A percentile compares a stretch with the other conserved stretches of the same genome.
Evolutionary conservation across 805 yeast species (phyloP).

Genomic region (Sugiyamaella marilandica): DNA sequence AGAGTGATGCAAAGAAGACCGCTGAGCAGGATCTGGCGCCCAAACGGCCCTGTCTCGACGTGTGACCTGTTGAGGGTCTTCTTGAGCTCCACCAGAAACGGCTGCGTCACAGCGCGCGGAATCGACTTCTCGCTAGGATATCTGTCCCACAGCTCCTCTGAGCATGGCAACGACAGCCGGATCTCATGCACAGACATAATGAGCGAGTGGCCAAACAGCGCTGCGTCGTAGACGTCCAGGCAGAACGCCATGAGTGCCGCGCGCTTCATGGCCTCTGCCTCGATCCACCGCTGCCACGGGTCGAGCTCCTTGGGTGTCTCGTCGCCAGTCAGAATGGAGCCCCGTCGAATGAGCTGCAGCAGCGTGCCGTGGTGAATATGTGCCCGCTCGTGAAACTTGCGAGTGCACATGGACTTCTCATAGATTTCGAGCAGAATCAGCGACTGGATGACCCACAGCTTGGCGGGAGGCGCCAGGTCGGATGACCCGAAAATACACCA

Average conservation of each 20-base stretch:
- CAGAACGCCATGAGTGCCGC: constrained; percentile 78
- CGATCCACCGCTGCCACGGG: constrained; percentile 67
- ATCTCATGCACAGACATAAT: constrained; percentile 55
- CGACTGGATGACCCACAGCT: constrained; percentile 71
- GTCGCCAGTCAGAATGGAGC: constrained; percentile 51
- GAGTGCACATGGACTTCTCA: constrained; percentile 66
- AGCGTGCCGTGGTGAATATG: constrained; percentile 86
- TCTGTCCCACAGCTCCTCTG: constrained; percentile 54
- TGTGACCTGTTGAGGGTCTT: constrained; percentile 50
- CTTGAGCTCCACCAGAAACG: constrained; percentile 56
- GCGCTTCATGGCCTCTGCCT: constrained; percentile 71
- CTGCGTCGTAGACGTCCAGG: constrained; percentile 72
- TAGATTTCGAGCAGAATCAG: constrained; percentile 69
- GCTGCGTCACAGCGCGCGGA: constrained; percentile 22
- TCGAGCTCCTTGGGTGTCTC: constrained; percentile 20
- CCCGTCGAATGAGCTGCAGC: constrained; percentile 68
- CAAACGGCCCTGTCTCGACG: constrained; percentile 50
- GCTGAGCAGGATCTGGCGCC: constrained; percentile 60
- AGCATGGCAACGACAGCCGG: constrained; percentile 58
- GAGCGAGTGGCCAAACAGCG: constrained; percentile 69
- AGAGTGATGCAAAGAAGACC: constrained; percentile 64
- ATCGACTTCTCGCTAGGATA: constrained; percentile 25
- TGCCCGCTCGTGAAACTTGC: constrained; percentile 73
- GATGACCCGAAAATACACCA: constrained; percentile 65
- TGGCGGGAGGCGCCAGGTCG: constrained; percentile 72